A percentile compares a stretch with the other conserved stretches of the same genome.
Evolutionary conservation across 768 basidiomycete species (phyloP).

Genomic region (Sarcomyxa edulis): DNA sequence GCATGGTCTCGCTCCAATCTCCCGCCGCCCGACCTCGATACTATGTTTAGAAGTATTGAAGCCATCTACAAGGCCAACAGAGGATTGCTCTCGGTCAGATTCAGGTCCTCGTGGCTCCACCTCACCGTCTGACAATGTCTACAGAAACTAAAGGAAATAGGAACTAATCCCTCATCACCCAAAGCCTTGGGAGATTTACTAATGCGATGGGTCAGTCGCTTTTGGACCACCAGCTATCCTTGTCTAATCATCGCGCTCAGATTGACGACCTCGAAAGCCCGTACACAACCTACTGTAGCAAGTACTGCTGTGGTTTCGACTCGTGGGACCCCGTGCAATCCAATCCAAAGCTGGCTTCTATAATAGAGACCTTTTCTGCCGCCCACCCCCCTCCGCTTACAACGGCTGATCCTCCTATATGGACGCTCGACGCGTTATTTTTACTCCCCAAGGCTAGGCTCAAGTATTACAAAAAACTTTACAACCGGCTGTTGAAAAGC

Average conservation of each 20-base stretch:
- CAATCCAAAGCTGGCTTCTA: slow-evolving; percentile 64
- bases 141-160: slow-evolving; percentile 93
- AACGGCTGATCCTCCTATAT: slow-evolving; percentile 37
- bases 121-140: slow-evolving; percentile 15
- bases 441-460: slow-evolving; percentile 78
- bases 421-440: slow-evolving; percentile 89
- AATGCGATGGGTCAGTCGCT: slow-evolving; percentile 88
- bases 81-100: slow-evolving; percentile 61
- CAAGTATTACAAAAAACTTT: slow-evolving; percentile 90
- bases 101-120: slow-evolving; percentile 5
- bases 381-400: slow-evolving; percentile 53
- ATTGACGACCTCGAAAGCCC: slow-evolving; percentile 88
- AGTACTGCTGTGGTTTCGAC: slow-evolving; percentile 77
- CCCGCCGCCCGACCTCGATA: slow-evolving; percentile 86
- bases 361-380: slow-evolving; percentile 66
- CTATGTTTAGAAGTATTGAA: slow-evolving; percentile 93
- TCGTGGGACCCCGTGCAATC: slow-evolving; percentile 72
- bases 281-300: slow-evolving; percentile 75
- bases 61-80: slow-evolving; percentile 90
- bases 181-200: slow-evolving; percentile 92
- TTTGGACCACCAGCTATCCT: slow-evolving; percentile 4
- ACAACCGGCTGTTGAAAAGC: slow-evolving; percentile 78
- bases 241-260: slow-evolving; percentile 35
- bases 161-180: slow-evolving; percentile 85
- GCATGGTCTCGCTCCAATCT: slow-evolving; percentile 97